A percentile compares a stretch with the other conserved stretches of the same genome.
Conservation (phyloP, 164 flowering plant genomes). For the Chimonanthus salicifolius region DNA sequence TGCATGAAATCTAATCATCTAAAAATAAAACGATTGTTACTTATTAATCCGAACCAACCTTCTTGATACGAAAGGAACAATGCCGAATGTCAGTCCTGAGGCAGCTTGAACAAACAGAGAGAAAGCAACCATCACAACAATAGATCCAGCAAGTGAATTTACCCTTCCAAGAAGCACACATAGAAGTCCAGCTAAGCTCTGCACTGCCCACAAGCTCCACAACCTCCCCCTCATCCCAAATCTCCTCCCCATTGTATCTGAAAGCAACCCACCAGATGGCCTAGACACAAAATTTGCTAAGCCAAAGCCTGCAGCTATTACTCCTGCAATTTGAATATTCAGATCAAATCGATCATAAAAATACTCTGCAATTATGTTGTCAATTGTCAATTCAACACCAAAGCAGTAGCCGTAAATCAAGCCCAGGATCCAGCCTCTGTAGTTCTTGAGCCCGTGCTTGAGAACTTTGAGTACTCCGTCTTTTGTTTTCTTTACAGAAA, state of each 20-base stretch:
- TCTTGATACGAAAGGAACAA: conserved; percentile 80
- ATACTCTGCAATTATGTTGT: conserved; percentile 83
- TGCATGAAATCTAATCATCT: too few relatives aligned
- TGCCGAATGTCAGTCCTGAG: conserved; percentile 79
- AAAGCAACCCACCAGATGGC: conserved; percentile 62
- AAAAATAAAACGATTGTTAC: too few relatives aligned
- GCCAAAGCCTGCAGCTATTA: conserved; percentile 80
- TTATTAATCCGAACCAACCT: conserved; percentile 33
- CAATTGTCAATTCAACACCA: conserved; percentile 77
- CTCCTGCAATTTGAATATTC: conserved; percentile 70
- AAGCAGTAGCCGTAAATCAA: conserved; percentile 77
- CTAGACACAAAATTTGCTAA: conserved; percentile 64
- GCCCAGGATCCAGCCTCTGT: conserved; percentile 80
- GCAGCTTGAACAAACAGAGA: conserved; percentile 79
- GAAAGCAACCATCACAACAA: conserved; percentile 42
- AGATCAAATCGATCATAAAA: conserved; percentile 69
- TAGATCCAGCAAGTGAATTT: background rate
- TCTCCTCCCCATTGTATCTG: conserved; percentile 53
- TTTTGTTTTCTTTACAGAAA: conserved; percentile 52
- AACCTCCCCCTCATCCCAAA: conserved; percentile 85
- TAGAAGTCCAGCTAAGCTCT: conserved; percentile 59
- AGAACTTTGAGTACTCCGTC: conserved; percentile 44
- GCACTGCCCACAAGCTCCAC: conserved; percentile 73
- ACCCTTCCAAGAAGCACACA: conserved; percentile 55
- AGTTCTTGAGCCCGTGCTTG: conserved; percentile 57